Percentiles rank a stretch among this genome's conserved stretches.
These are phyloP conservation scores for Termitomyces heimii DNA, from an alignment of 768 basidiomycete genomes.

Conservation along the genomic window DNA sequence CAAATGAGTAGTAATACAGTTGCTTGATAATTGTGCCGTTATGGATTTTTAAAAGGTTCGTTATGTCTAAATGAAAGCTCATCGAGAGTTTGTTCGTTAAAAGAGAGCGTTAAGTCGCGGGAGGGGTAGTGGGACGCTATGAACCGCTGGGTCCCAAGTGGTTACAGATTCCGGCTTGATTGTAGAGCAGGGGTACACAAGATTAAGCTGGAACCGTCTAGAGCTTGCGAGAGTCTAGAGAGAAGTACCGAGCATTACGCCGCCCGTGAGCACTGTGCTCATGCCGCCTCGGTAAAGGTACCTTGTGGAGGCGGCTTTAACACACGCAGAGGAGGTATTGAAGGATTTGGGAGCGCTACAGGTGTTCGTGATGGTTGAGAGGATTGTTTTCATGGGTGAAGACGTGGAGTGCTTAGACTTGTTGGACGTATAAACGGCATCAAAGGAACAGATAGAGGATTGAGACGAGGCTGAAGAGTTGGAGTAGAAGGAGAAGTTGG, in stretches of 20 bases:
- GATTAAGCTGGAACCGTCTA: background rate
- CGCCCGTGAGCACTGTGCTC: constrained; percentile 37
- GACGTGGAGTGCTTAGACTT: constrained; percentile 4
- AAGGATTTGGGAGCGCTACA: constrained; percentile 2
- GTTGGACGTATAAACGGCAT: background rate
- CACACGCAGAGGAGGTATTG: constrained; percentile 13
- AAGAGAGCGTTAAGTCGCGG: background rate
- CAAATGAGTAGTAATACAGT: background rate
- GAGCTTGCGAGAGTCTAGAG: background rate
- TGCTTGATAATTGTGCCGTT: background rate
- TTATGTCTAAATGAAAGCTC: background rate
- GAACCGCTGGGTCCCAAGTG: background rate
- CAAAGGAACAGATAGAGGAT: constrained; percentile 17
- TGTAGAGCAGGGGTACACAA: background rate
- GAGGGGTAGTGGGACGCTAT: background rate
- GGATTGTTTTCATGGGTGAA: background rate
- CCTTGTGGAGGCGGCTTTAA: constrained; percentile 17
- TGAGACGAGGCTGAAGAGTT: constrained; percentile 25
- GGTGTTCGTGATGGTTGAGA: background rate
- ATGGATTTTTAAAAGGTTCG: background rate
- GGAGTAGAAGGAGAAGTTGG: constrained; percentile 22
- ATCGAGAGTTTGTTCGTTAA: background rate
- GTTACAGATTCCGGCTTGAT: background rate
- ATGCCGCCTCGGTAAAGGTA: constrained; percentile 38
- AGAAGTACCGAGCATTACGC: constrained; percentile 35